A percentile compares a stretch with the other conserved stretches of the same genome.
Conservation (phyloP, 768 basidiomycete genomes). For the Mycena amicta region DNA sequence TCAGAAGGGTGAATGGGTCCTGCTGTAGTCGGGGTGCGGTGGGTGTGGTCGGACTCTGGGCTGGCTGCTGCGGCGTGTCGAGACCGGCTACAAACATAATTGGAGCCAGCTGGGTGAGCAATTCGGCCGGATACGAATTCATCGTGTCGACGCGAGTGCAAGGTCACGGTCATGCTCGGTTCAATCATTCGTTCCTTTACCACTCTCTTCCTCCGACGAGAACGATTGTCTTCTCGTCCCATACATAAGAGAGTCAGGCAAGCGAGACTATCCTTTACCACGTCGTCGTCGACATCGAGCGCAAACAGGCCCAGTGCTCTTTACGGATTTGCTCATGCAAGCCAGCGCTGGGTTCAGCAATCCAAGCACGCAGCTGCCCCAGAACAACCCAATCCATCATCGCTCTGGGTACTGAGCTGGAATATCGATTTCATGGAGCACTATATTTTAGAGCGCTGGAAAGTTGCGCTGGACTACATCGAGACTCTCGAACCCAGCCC, state of each 20-base stretch:
- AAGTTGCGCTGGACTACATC: slow-evolving; percentile 39
- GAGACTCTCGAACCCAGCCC: slow-evolving; percentile 33
- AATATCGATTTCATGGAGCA: slow-evolving; percentile 46
- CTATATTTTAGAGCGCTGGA: slow-evolving; percentile 34
- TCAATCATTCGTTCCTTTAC: no score
- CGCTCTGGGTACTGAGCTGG: slow-evolving; percentile 43
- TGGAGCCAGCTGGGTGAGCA: slow-evolving; percentile 86
- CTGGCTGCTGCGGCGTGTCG: slow-evolving; percentile 36
- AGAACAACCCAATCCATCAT: neutral
- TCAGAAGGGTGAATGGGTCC: slow-evolving; percentile 66
- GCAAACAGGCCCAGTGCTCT: neutral
- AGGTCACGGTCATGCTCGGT: no score
- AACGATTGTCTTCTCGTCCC: no score
- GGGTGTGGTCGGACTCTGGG: slow-evolving; percentile 26
- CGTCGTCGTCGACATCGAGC: neutral
- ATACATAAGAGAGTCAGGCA: no score
- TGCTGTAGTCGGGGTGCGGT: slow-evolving; percentile 35
- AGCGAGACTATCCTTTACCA: no score
- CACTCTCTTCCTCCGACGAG: no score
- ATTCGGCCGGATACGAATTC: slow-evolving; percentile 92
- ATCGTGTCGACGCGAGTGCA: slow-evolving; percentile 45
- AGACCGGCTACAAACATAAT: slow-evolving; percentile 96
- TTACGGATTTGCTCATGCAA: neutral
- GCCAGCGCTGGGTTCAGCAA: neutral
- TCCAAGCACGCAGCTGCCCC: no score